phyloP scores from a whole-genome alignment of 768 basidiomycete species.

The Calocera viscosa region DNA sequence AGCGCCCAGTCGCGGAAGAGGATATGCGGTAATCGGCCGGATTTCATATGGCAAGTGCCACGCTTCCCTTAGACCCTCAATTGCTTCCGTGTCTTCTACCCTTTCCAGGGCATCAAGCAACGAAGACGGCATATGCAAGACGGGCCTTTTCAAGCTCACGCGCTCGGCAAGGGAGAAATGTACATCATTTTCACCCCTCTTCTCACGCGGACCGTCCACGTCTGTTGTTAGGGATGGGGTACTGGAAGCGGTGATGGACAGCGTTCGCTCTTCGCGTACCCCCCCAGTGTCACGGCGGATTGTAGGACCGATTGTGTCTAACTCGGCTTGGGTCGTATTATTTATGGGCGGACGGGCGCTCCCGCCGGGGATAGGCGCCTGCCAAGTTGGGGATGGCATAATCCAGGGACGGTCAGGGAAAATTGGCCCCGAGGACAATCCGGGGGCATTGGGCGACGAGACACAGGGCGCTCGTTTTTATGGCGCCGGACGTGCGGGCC shows the following conservation, averaged over 20 bases:
- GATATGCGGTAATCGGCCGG: constrained; percentile 8
- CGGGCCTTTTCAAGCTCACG: neutral
- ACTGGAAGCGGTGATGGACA: neutral
- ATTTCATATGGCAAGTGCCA: neutral
- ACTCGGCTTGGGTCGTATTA: neutral
- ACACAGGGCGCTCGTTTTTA: constrained; percentile 1
- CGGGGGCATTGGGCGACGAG: neutral
- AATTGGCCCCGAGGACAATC: constrained; percentile 1
- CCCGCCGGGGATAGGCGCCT: constrained; percentile 8
- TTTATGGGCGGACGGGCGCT: neutral
- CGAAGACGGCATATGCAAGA: neutral
- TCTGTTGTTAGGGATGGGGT: neutral
- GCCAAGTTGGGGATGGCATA: neutral
- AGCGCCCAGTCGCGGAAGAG: constrained; percentile 6
- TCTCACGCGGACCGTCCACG: neutral
- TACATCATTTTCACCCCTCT: neutral
- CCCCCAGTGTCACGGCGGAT: no score
- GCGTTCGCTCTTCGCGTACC: neutral
- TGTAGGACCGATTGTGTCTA: no score
- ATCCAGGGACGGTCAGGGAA: constrained; percentile 7
- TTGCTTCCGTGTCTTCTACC: neutral
- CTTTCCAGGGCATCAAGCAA: no score
- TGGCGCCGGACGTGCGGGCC: neutral
- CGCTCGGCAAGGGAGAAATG: neutral
- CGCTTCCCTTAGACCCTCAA: neutral